A percentile compares a stretch with the other conserved stretches of the same genome.
These are phyloP conservation scores for Sonneratia alba DNA, from an alignment of 345 rosid species.

Conservation along the genomic window DNA sequence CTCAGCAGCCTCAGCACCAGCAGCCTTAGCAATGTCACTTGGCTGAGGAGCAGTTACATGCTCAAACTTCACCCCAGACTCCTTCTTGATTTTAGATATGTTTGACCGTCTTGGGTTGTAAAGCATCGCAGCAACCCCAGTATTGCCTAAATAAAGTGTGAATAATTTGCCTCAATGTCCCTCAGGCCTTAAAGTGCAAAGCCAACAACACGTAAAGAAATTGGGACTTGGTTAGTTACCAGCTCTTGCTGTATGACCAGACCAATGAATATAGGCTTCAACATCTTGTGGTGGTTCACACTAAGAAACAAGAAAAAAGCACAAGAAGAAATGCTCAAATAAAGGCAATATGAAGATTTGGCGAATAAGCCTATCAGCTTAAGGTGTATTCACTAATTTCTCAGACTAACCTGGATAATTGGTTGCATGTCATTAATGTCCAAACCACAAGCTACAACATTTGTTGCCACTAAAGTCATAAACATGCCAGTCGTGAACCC, in stretches of 20 bases:
- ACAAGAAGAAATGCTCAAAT: too few relatives aligned
- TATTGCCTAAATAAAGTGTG: slow-evolving; percentile 44
- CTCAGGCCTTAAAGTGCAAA: slow-evolving; percentile 3
- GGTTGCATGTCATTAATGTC: slow-evolving; percentile 92
- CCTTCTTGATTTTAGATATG: slow-evolving; percentile 62
- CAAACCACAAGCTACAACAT: slow-evolving; percentile 95
- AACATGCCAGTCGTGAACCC: slow-evolving; percentile 94
- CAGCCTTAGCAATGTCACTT: slow-evolving; percentile 72
- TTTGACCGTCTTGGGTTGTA: slow-evolving; percentile 73
- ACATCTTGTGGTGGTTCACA: slow-evolving; percentile 98
- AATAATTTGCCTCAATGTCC: slow-evolving; percentile 6
- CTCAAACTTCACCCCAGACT: slow-evolving; percentile 90
- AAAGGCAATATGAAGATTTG: not conserved
- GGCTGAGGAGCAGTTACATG: slow-evolving; percentile 74
- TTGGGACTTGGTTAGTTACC: slow-evolving; percentile 26
- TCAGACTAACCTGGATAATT: slow-evolving; percentile 66
- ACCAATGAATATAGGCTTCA: slow-evolving; percentile 92
- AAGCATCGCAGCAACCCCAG: slow-evolving; percentile 92
- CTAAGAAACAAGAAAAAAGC: slow-evolving; percentile 17
- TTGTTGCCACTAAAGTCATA: slow-evolving; percentile 80
- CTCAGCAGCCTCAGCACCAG: slow-evolving; percentile 69
- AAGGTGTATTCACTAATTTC: not conserved
- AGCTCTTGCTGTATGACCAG: slow-evolving; percentile 98
- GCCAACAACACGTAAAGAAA: too few relatives aligned
- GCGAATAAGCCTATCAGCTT: not conserved